phyloP scores from a whole-genome alignment of 352 stramenopile species.

The Globisporangium camurandrum region DNA sequence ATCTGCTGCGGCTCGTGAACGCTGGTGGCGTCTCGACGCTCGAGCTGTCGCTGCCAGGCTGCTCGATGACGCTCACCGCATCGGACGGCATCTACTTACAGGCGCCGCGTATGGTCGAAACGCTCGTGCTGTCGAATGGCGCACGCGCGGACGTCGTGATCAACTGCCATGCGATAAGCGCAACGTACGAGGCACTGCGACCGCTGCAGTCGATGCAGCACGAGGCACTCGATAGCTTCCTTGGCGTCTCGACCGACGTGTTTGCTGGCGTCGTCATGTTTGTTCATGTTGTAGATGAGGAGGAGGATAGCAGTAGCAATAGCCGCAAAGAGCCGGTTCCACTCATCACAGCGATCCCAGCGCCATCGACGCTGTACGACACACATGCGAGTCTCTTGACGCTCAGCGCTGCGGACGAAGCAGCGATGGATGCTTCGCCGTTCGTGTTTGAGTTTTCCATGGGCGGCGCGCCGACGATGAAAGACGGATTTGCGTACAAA shows the following conservation, averaged over 20 bases:
- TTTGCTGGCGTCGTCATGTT: conserved; percentile 51
- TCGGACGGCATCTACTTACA: conserved; percentile 54
- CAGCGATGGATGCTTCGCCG: conserved; percentile 22
- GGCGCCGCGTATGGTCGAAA: conserved; percentile 24
- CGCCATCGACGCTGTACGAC: conserved; percentile 33
- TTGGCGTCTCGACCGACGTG: conserved; percentile 52
- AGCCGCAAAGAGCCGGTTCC: too few relatives aligned
- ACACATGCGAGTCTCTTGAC: conserved; percentile 27
- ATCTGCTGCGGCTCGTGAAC: conserved; percentile 58
- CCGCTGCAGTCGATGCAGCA: conserved; percentile 50
- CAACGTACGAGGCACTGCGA: conserved; percentile 27
- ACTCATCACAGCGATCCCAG: conserved; percentile 23
- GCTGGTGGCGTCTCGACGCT: conserved; percentile 41
- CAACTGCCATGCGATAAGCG: conserved; percentile 33
- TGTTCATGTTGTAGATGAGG: conserved; percentile 38
- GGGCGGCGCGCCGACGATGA: conserved; percentile 25
- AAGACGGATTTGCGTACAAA: conserved; percentile 67
- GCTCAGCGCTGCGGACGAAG: conserved; percentile 21
- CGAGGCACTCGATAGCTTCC: conserved; percentile 26
- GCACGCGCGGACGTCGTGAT: conserved; percentile 51
- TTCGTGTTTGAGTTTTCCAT: conserved; percentile 60
- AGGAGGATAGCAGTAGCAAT: neutral
- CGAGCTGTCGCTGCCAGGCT: conserved; percentile 53
- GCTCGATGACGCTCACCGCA: conserved; percentile 40
- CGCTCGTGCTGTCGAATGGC: conserved; percentile 49